Percentiles rank a stretch among this genome's conserved stretches.
phyloP scores from a whole-genome alignment of 768 basidiomycete species.

The Leccinum rimulosum region DNA sequence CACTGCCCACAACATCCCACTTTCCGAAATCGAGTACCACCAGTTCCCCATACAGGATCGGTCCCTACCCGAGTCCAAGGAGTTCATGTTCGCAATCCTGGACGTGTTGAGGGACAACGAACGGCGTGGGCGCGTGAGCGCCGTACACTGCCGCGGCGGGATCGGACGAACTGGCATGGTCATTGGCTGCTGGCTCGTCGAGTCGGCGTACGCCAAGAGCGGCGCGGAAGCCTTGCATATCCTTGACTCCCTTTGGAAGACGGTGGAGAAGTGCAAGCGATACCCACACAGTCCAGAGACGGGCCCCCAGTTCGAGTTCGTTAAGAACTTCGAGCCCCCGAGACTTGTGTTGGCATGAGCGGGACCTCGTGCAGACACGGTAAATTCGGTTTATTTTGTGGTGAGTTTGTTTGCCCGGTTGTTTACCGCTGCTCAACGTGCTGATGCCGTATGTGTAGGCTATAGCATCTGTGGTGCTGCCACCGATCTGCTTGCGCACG shows the following conservation, averaged over 20 bases:
- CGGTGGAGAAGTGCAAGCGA: conserved; percentile 72
- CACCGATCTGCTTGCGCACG: conserved; percentile 1
- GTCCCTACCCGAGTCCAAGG: conserved; percentile 55
- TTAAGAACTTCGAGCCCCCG: conserved; percentile 49
- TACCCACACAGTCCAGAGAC: conserved; percentile 81
- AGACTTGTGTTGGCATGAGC: conserved; percentile 20
- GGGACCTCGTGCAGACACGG: neutral
- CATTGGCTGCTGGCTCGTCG: conserved; percentile 75
- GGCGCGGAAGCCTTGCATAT: conserved; percentile 63
- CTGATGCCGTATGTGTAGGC: neutral
- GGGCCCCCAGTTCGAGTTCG: conserved; percentile 75
- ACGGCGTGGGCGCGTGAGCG: conserved; percentile 54
- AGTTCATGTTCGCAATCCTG: conserved; percentile 59
- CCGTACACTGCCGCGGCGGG: conserved; percentile 78
- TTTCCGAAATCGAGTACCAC: conserved; percentile 63
- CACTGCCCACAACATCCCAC: conserved; percentile 52
- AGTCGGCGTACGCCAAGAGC: conserved; percentile 57
- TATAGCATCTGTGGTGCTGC: conserved; percentile 1
- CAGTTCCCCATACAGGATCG: conserved; percentile 78
- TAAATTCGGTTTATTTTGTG: neutral
- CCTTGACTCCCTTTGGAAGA: conserved; percentile 69
- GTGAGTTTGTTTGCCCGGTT: conserved; percentile 2
- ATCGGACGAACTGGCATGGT: conserved; percentile 67
- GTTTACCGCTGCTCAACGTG: neutral
- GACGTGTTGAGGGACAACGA: conserved; percentile 60